Percentiles rank a stretch among this genome's conserved stretches.
phyloP scores from a whole-genome alignment of 257 asterid species.

The Nicotiana sylvestris region DNA sequence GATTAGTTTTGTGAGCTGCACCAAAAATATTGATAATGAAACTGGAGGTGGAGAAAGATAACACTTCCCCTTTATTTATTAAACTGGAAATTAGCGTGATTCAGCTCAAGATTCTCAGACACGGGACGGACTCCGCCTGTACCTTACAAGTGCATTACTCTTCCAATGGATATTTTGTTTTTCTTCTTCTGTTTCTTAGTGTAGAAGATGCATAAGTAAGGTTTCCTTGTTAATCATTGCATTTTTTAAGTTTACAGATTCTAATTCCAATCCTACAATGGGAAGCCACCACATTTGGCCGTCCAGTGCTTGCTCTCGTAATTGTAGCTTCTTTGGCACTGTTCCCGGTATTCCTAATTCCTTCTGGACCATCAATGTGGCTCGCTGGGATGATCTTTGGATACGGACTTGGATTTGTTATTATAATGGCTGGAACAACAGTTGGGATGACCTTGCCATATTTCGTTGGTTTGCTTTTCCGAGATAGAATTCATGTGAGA shows the following conservation, averaged over 20 bases:
- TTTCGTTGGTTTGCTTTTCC: conserved; percentile 12
- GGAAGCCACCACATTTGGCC: conserved; percentile 31
- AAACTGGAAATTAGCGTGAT: not conserved
- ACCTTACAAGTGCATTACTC: not conserved
- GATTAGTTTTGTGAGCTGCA: not conserved
- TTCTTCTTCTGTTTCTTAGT: not conserved
- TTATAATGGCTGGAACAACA: conserved; percentile 20
- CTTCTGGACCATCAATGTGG: conserved; percentile 42
- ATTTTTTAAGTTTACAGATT: conserved; percentile 9
- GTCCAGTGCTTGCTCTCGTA: conserved; percentile 28
- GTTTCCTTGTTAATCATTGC: not conserved
- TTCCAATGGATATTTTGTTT: not conserved
- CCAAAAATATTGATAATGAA: not conserved
- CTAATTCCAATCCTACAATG: conserved; percentile 25
- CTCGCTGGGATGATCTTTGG: conserved; percentile 40
- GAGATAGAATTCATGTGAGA: conserved; percentile 19
- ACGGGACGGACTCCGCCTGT: not conserved
- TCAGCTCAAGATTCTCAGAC: not conserved
- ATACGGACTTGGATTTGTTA: conserved; percentile 31
- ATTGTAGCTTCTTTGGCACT: conserved; percentile 30
- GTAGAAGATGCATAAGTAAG: conserved; percentile 6
- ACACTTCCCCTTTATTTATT: not conserved
- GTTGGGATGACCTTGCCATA: conserved; percentile 15
- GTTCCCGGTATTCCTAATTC: conserved; percentile 29
- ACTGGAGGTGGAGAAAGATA: not conserved